These are phyloP conservation scores for Cryptococcus hybrid DNA, from an alignment of 1,284 basidiomycete species.

Conservation along the genomic window DNA sequence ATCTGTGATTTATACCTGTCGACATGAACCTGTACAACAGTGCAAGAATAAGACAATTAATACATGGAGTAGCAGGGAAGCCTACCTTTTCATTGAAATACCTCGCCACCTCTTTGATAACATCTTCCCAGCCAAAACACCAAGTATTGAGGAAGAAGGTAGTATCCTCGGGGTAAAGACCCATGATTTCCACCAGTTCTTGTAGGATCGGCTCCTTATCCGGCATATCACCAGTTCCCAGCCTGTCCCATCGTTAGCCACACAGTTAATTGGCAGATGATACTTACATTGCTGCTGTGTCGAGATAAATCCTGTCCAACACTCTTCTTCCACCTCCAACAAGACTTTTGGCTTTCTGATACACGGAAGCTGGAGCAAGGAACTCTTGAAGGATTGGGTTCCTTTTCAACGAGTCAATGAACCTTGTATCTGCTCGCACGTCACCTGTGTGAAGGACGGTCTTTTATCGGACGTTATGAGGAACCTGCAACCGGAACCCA, in stretches of 20 bases:
- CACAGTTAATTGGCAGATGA: background rate
- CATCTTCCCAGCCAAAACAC: conserved; percentile 91
- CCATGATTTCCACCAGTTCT: conserved; percentile 67
- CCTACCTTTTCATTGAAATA: conserved; percentile 63
- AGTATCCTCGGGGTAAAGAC: conserved; percentile 62
- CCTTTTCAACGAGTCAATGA: conserved; percentile 63
- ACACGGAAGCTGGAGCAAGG: conserved; percentile 49
- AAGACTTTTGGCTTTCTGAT: background rate
- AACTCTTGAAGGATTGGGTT: conserved; percentile 72
- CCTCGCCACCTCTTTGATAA: conserved; percentile 68
- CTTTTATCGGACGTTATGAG: conserved; percentile 69
- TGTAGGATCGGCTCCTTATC: conserved; percentile 66
- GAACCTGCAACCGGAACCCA: conserved; percentile 59
- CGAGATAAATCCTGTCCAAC: conserved; percentile 80
- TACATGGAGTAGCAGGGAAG: background rate
- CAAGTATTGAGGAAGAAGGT: conserved; percentile 86
- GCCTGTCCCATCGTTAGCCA: conserved; percentile 24
- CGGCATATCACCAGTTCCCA: conserved; percentile 64
- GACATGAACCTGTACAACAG: conserved; percentile 69
- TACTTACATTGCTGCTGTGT: conserved; percentile 58
- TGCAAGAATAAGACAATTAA: background rate
- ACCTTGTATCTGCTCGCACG: conserved; percentile 78
- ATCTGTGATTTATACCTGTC: conserved; percentile 80
- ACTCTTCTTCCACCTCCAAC: conserved; percentile 14
- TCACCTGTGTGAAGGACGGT: conserved; percentile 90